Evolutionary conservation across 371 early-diverging fungal species (phyloP).

Genomic region (Actinomucor elegans): DNA sequence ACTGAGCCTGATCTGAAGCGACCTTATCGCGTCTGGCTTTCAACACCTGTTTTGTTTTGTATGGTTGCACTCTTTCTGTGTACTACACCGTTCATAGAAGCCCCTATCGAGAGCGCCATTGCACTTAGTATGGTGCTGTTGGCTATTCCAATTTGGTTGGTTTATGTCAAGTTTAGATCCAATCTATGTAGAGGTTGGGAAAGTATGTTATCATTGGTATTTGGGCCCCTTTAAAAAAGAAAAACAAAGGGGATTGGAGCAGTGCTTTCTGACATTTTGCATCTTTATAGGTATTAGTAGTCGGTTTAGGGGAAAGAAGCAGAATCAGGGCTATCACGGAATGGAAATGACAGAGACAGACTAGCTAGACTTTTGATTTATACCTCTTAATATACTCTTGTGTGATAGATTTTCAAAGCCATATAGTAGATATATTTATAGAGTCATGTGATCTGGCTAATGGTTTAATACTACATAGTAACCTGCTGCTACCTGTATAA

Average conservation of each 20-base stretch:
- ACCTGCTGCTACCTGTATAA: no score
- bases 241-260: background rate
- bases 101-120: slow-evolving; percentile 57
- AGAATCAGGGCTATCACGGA: slow-evolving; percentile 38
- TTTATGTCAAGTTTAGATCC: slow-evolving; percentile 42
- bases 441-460: no score
- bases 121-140: slow-evolving; percentile 41
- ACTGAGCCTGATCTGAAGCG: slow-evolving; percentile 63
- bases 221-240: no score
- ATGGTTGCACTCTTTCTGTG: slow-evolving; percentile 59
- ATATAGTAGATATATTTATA: no score
- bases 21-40: slow-evolving; percentile 62
- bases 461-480: no score
- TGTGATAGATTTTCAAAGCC: no score
- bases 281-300: slow-evolving; percentile 12
- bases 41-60: slow-evolving; percentile 61
- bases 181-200: slow-evolving; percentile 24
- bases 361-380: background rate
- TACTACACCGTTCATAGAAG: slow-evolving; percentile 61
- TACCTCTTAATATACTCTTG: no score
- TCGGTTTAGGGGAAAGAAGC: slow-evolving; percentile 13
- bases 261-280: background rate
- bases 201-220: slow-evolving; percentile 20
- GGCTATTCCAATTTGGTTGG: slow-evolving; percentile 53
- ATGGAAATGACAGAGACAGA: slow-evolving; percentile 43